Evolutionary conservation across 2,329 filamentous ascomycete species (phyloP).

Genomic region (Monilinia fructigena): DNA sequence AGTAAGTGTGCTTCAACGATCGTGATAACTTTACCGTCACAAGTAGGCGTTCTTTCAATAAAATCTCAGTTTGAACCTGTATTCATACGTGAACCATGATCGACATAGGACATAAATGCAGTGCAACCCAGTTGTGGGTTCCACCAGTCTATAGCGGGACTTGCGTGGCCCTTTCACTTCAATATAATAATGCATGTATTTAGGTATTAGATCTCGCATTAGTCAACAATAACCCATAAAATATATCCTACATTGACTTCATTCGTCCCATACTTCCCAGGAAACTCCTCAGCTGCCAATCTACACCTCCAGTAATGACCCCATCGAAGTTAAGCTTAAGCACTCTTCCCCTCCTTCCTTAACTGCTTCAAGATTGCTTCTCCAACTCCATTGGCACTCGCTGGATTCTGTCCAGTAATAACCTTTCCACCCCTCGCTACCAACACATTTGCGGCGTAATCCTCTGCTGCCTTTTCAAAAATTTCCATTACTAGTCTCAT

Average conservation of each 20-base stretch:
- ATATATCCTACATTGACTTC: neutral
- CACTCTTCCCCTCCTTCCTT: neutral
- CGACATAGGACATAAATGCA: no score
- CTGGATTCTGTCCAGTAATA: constrained; percentile 48
- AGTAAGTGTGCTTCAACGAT: no score
- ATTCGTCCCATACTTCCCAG: neutral
- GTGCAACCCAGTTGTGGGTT: no score
- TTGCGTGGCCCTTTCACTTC: no score
- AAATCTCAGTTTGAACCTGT: no score
- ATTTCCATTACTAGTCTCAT: constrained; percentile 50
- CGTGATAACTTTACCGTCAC: no score
- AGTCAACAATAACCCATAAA: neutral
- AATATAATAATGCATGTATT: no score
- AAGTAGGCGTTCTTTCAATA: no score
- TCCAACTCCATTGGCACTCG: constrained; percentile 44
- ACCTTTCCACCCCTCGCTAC: constrained; percentile 40
- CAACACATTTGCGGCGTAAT: constrained; percentile 42
- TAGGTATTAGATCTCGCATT: neutral
- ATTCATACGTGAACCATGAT: no score
- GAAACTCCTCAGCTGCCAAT: neutral
- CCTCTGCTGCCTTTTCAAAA: constrained; percentile 56
- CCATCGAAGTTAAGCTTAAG: neutral
- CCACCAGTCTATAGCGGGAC: no score
- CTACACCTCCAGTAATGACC: neutral
- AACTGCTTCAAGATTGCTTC: constrained; percentile 41